Evolutionary conservation across 352 stramenopile species (phyloP).

Genomic region (Phytophthora pistaciae): DNA sequence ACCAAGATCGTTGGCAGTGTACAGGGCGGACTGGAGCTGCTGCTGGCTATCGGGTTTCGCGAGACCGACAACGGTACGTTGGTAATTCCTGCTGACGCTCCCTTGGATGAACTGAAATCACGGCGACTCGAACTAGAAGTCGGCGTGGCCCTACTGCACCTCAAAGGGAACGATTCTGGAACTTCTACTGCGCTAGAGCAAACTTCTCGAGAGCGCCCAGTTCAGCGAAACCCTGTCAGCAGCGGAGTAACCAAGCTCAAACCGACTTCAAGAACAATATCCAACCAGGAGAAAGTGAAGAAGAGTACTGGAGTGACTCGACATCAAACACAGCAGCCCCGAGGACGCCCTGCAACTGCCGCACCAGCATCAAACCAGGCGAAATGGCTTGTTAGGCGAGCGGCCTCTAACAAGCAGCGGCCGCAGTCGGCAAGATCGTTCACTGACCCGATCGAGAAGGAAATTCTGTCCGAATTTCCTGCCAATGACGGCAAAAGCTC

Average conservation of each 20-base stretch:
- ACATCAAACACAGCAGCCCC: not conserved
- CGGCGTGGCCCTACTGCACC: conserved; percentile 32
- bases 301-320: not conserved
- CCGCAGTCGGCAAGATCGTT: not conserved
- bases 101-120: conserved; percentile 36
- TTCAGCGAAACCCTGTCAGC: not conserved
- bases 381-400: conserved; percentile 1
- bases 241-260: not conserved
- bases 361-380: not conserved
- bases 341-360: not conserved
- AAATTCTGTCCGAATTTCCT: conserved; percentile 43
- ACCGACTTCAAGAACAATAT: not conserved
- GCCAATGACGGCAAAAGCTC: not conserved
- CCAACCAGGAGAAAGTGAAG: not conserved
- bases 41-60: conserved; percentile 63
- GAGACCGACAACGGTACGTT: conserved; percentile 54
- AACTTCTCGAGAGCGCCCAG: not conserved
- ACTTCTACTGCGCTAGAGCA: not conserved
- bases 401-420: not conserved
- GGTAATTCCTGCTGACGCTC: conserved; percentile 39
- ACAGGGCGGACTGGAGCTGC: conserved; percentile 46
- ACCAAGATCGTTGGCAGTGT: conserved; percentile 44
- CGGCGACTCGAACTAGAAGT: conserved; percentile 60
- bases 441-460: conserved; percentile 42
- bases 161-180: not conserved